Evolutionary conservation across 129 eudicot species (phyloP).

Genomic region (Lactuca saligna): DNA sequence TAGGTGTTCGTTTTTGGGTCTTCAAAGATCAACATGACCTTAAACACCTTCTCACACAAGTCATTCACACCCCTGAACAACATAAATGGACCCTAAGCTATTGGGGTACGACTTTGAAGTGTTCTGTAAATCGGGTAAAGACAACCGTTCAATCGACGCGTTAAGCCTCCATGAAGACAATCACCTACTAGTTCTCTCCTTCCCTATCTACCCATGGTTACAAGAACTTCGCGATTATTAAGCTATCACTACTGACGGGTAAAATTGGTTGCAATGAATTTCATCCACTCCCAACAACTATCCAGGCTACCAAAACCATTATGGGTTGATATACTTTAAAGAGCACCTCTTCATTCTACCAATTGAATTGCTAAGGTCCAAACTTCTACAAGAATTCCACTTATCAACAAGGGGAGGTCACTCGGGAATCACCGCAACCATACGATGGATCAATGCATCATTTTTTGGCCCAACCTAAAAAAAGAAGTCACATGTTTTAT

Average conservation of each 20-base stretch:
- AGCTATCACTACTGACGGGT: too few species aligned
- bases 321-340: background rate
- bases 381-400: background rate
- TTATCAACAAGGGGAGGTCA: background rate
- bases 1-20: too few species aligned
- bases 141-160: background rate
- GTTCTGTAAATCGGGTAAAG: constrained; percentile 1
- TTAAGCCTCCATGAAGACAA: background rate
- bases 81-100: background rate
- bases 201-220: background rate
- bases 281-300: background rate
- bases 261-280: too few species aligned
- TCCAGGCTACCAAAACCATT: background rate
- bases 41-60: too few species aligned
- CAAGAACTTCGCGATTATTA: background rate
- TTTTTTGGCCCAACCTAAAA: too few species aligned
- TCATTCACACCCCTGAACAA: too few species aligned
- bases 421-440: background rate
- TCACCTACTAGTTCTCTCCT: background rate
- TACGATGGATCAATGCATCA: too few species aligned
- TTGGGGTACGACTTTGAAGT: constrained; percentile 1
- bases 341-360: background rate
- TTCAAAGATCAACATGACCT: too few species aligned
- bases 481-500: background rate
- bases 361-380: background rate